Evolutionary conservation across 176 grass and related monocot genomes (phyloP).

Genomic region (Triticum urartu): DNA sequence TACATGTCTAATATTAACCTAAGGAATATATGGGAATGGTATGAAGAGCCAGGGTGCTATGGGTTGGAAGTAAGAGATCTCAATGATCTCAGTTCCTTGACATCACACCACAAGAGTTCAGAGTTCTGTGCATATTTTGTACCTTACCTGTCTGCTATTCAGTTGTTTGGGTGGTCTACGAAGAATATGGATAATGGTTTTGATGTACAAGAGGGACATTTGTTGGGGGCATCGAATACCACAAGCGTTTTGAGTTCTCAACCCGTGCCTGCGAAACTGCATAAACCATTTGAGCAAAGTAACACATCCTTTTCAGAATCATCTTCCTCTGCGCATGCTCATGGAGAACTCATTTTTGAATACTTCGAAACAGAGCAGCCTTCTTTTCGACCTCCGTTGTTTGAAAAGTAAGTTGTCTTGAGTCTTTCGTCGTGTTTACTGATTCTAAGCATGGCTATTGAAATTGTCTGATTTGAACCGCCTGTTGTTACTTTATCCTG

Average conservation of each 20-base stretch:
- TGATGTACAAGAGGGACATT: constrained; percentile 14
- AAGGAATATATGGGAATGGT: constrained; percentile 65
- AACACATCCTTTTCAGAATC: constrained; percentile 26
- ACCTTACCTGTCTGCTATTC: constrained; percentile 73
- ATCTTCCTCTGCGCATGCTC: constrained; percentile 23
- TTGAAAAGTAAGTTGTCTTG: constrained; percentile 62
- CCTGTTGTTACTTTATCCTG: constrained; percentile 2
- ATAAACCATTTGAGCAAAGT: constrained; percentile 23
- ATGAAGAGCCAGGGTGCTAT: constrained; percentile 82
- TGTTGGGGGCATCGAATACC: constrained; percentile 24
- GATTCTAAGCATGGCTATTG: not conserved
- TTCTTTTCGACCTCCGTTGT: constrained; percentile 54
- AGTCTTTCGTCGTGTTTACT: not conserved
- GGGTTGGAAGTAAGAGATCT: constrained; percentile 63
- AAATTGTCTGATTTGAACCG: not conserved
- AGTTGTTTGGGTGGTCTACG: constrained; percentile 60
- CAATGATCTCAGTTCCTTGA: constrained; percentile 33
- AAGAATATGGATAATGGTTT: constrained; percentile 24
- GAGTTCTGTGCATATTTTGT: constrained; percentile 73
- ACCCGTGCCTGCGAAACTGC: not conserved
- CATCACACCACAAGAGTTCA: constrained; percentile 17
- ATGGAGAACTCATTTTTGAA: constrained; percentile 59
- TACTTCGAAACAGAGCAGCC: constrained; percentile 82
- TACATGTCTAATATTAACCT: constrained; percentile 42
- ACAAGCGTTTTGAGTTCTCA: constrained; percentile 29